Conservation (phyloP, 1,284 basidiomycete genomes). For the Cutaneotrichosporon daszewskae region DNA sequence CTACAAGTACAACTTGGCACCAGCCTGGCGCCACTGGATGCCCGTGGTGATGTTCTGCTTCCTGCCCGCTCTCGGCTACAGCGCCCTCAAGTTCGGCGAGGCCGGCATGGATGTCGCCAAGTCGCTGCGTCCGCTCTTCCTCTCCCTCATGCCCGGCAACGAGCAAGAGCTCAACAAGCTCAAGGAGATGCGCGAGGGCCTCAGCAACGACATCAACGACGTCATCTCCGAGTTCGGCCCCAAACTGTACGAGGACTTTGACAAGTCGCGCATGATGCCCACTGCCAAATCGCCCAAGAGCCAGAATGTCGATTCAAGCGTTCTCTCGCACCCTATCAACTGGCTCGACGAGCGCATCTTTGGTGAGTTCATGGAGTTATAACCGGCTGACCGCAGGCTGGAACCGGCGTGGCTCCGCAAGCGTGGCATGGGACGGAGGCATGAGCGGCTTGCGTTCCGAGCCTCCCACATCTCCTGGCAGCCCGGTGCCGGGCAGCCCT, state of each 20-base stretch:
- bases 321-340: slow-evolving; percentile 46
- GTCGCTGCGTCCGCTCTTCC: slow-evolving; percentile 86
- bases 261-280: slow-evolving; percentile 76
- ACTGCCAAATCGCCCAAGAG: slow-evolving; percentile 58
- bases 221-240: slow-evolving; percentile 87
- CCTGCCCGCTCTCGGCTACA: slow-evolving; percentile 85
- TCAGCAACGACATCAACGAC: slow-evolving; percentile 80
- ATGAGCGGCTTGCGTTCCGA: slow-evolving; percentile 22
- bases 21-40: slow-evolving; percentile 65
- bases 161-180: slow-evolving; percentile 75
- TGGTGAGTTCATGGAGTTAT: slow-evolving; percentile 20
- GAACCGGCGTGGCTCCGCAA: slow-evolving; percentile 38
- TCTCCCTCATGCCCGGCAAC: slow-evolving; percentile 87
- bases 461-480: slow-evolving; percentile 29
- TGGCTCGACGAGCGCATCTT: slow-evolving; percentile 50
- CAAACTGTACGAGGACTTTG: slow-evolving; percentile 79
- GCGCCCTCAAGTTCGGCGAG: slow-evolving; percentile 96
- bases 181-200: slow-evolving; percentile 68
- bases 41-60: slow-evolving; percentile 72
- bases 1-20: slow-evolving; percentile 57
- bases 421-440: slow-evolving; percentile 39
- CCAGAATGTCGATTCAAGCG: slow-evolving; percentile 30
- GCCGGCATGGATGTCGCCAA: slow-evolving; percentile 98
- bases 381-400: slow-evolving; percentile 21
- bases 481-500: slow-evolving; percentile 32